phyloP scores from a whole-genome alignment of 306 rosid genomes.

The Pyrus betulifolia region DNA sequence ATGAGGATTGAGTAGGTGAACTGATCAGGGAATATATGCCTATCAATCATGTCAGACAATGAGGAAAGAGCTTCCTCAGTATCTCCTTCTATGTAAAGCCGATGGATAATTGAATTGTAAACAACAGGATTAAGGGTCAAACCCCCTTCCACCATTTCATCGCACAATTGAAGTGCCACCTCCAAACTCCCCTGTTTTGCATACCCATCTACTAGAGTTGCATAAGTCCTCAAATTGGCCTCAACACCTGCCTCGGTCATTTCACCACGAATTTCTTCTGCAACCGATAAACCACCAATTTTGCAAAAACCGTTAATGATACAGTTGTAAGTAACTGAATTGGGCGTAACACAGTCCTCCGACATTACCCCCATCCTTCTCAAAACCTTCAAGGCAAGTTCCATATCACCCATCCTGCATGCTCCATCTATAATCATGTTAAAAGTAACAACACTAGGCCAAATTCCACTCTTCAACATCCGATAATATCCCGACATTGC shows the following conservation, averaged over 20 bases:
- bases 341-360: conserved; percentile 23
- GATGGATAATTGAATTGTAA: conserved; percentile 44
- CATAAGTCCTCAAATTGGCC: conserved; percentile 37
- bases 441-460: conserved; percentile 48
- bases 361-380: conserved; percentile 32
- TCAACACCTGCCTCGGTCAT: conserved; percentile 35
- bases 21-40: conserved; percentile 35
- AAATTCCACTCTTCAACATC: conserved; percentile 39
- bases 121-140: conserved; percentile 38
- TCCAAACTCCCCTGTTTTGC: conserved; percentile 47
- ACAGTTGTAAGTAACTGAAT: conserved; percentile 44
- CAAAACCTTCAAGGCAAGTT: conserved; percentile 40
- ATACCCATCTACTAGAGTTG: conserved; percentile 45
- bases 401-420: conserved; percentile 40
- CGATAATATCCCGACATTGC: conserved; percentile 36
- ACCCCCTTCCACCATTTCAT: conserved; percentile 48
- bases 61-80: conserved; percentile 39
- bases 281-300: conserved; percentile 29
- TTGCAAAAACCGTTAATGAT: conserved; percentile 50
- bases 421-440: conserved; percentile 52
- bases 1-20: conserved; percentile 47
- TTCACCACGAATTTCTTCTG: conserved; percentile 29
- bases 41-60: conserved; percentile 43
- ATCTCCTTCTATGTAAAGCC: conserved; percentile 42
- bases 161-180: conserved; percentile 40